Conservation (phyloP, 495 filamentous ascomycete genomes). For the Penicillium diatomitis region DNA sequence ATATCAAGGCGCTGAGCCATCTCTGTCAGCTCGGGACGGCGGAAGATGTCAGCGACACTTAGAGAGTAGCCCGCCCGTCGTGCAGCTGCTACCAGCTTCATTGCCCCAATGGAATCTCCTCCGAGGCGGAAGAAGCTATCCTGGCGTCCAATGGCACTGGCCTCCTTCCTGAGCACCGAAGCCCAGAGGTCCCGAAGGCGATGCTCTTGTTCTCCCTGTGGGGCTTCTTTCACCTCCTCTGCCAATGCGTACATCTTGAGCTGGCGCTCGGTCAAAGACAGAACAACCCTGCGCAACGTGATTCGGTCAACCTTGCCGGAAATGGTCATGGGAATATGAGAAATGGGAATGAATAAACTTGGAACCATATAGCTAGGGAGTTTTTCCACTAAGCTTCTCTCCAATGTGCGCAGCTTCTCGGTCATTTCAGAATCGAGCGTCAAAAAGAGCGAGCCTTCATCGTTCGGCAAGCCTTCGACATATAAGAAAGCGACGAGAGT, state of each 20-base stretch:
- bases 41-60: slow-evolving; percentile 22
- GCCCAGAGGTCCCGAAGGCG: not conserved
- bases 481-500: not conserved
- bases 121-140: slow-evolving; percentile 1
- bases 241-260: not conserved
- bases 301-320: slow-evolving; percentile 29
- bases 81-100: slow-evolving; percentile 17
- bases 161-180: not conserved
- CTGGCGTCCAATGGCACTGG: not conserved
- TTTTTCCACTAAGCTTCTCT: not conserved
- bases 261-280: not conserved
- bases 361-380: slow-evolving; percentile 25
- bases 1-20: not conserved
- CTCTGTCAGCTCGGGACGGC: slow-evolving; percentile 24
- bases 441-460: not conserved
- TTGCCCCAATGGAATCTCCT: slow-evolving; percentile 12
- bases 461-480: not conserved
- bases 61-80: slow-evolving; percentile 6
- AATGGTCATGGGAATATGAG: slow-evolving; percentile 22
- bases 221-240: not conserved
- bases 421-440: not conserved
- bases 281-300: not conserved
- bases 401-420: not conserved
- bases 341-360: slow-evolving; percentile 22
- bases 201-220: not conserved